Evolutionary conservation across 768 basidiomycete genomes (phyloP).

Genomic region (Kondoa malvinella): DNA sequence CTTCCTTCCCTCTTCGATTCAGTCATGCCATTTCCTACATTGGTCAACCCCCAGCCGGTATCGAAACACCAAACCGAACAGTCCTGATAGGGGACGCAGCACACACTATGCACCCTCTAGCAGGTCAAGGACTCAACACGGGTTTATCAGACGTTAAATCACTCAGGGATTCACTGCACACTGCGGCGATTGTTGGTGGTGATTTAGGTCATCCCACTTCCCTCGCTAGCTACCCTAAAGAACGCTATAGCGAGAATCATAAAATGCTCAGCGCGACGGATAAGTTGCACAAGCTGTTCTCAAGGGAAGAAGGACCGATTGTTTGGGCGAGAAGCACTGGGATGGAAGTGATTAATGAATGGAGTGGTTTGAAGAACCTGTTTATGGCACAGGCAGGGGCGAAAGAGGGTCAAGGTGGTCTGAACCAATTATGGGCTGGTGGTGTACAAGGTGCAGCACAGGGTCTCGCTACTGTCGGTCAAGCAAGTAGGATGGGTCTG

Average conservation of each 20-base stretch:
- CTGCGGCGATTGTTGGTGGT: constrained; percentile 45
- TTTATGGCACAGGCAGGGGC: constrained; percentile 68
- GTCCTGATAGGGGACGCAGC: constrained; percentile 91
- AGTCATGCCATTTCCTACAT: constrained; percentile 75
- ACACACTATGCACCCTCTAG: constrained; percentile 83
- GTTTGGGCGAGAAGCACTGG: constrained; percentile 80
- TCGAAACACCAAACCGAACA: constrained; percentile 43
- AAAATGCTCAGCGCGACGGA: constrained; percentile 66
- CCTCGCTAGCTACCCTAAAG: constrained; percentile 56
- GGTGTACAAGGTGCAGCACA: neutral
- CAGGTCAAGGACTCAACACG: constrained; percentile 87
- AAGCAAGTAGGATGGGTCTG: neutral
- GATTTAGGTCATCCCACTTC: constrained; percentile 56
- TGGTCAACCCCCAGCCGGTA: constrained; percentile 36
- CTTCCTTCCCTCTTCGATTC: constrained; percentile 77
- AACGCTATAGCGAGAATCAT: constrained; percentile 75
- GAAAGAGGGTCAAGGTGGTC: constrained; percentile 1
- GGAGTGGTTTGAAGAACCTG: constrained; percentile 61
- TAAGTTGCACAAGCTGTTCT: constrained; percentile 74
- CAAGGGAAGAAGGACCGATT: neutral
- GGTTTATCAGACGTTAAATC: constrained; percentile 73
- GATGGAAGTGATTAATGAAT: constrained; percentile 76
- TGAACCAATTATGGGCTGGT: neutral
- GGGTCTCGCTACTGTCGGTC: neutral
- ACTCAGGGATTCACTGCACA: constrained; percentile 49